Evolutionary conservation across 2,329 filamentous ascomycete genomes (phyloP).

Genomic region (Proliferodiscus dingleyae): DNA sequence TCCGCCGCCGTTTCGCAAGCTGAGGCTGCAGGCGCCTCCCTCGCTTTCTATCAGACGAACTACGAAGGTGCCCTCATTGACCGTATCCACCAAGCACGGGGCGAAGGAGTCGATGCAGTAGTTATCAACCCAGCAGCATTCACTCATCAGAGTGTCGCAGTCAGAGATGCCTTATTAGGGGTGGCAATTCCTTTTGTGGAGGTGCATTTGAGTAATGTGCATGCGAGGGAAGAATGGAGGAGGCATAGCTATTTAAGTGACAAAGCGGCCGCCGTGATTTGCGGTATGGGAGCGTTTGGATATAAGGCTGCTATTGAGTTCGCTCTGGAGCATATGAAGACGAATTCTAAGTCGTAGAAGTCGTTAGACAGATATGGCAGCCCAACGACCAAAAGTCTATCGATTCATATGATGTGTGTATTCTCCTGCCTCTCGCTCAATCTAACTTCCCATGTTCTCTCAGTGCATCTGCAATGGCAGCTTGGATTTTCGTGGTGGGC

Average conservation of each 20-base stretch:
- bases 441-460: conserved; percentile 7
- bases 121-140: conserved; percentile 73
- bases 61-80: conserved; percentile 54
- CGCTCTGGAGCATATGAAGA: conserved; percentile 42
- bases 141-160: conserved; percentile 71
- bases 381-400: too few relatives aligned
- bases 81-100: conserved; percentile 57
- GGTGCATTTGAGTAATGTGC: conserved; percentile 72
- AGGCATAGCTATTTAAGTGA: conserved; percentile 69
- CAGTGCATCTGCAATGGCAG: conserved; percentile 17
- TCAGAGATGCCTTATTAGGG: conserved; percentile 68
- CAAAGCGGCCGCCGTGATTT: conserved; percentile 70
- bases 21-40: conserved; percentile 27
- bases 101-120: conserved; percentile 53
- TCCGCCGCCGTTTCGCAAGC: conserved; percentile 18
- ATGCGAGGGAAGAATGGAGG: conserved; percentile 64
- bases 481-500: conserved; percentile 16
- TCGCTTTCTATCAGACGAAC: conserved; percentile 69
- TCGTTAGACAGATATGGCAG: too few relatives aligned
- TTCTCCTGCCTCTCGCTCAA: background rate
- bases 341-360: conserved; percentile 27
- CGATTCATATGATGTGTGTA: background rate
- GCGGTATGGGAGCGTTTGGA: conserved; percentile 60
- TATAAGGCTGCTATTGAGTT: conserved; percentile 57
- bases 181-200: conserved; percentile 71